Evolutionary conservation across 805 yeast genomes (phyloP), one percentile per base, ranked within the genome.

Genomic region (Schizosaccharomyces japonicus): DNA sequence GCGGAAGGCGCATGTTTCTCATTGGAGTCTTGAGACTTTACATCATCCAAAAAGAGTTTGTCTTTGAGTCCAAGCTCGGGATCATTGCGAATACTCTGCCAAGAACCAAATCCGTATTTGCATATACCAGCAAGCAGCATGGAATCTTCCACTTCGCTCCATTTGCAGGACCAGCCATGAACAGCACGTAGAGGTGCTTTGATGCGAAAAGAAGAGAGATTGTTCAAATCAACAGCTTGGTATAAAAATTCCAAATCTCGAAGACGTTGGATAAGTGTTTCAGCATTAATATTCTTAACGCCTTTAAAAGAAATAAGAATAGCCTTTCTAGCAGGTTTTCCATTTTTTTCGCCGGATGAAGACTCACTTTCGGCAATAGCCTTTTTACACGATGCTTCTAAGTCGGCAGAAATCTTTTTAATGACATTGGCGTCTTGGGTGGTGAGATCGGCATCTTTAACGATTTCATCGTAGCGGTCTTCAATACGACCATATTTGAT

Each of bases 61-160:
- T 83, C 81, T 51, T 82, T 80, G 51, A 90, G 66, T 8, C 85
- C 85, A 50, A 90, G 68, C 47, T 82, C 70, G 1, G 98, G 96
- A 63, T 90, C 98, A 63, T 90, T 98, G 58, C 98, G 69, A 42
- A 90, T 85, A 57, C 80, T 85, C 2, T 71, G 60, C 98, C 98
- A 90, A 0, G 94, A 77, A 15, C 96, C 96, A 60, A 83, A 85
- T 0, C 99, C 99, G 62, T 85, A 84, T 62, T 82, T 84, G 57
- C 72, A 71, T 21, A 87, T 80, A 53, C 99, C 99, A 31, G 80
- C 73, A 51, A 90, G 61, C 48, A 90, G 67, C 75, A 76, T 80
- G 47, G 84, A 80, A 60, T 90, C 99, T 58, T 90, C 94, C 31
- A 68, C 72, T 11, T 69, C 67, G 2, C 68, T 66, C 99, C 99